Base-by-base conservation (phyloP, 768 basidiomycete genomes). In the Agrocybe chaxingu region DNA sequence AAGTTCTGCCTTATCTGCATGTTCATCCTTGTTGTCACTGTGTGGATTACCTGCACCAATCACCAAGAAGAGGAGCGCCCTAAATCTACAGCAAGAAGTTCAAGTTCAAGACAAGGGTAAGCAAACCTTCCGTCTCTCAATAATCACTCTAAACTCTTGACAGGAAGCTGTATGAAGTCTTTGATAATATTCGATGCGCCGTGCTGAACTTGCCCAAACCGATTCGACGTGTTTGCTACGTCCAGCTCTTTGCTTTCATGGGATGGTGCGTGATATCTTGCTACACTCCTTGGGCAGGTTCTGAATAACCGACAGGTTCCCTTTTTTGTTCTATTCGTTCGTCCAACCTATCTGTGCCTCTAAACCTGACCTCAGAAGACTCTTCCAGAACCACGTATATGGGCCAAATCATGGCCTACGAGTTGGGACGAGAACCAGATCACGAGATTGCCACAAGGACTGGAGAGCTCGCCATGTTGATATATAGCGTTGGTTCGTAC, bases 221-320 rank as follows among this genome's bases (percentile, higher is more conserved):
- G 9, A 85, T 98, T 39, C 82, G 84, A 44, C 80, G 90, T 24
- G 95, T 98, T 8, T 98, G 95, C 65, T 84, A 87, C 61, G 94
- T 97, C 3, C 95, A 98, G 62, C 68, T 98, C 12, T 95, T 92
- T 63, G 94, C 95, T 2, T 98, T 96, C 65, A 96, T 96, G 92
- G 93, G 92, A 57, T 98, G 95, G 91, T 87, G 58, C 29, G 82
- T 70, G 45, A 16, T 24, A 18, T 41, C 37, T 42, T 39, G 18
- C 8, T 29, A 12, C 31, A 42, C 6, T 24, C 33, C 18, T 12
- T 4, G 29, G 5, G 24, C n/a, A 16, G 6, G 35, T 49, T 37
- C 36, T 60, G 9, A 44, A 18, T 42, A 45, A 58, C 16, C 46
- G 37, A 9, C 39, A 88, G 89, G 92, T 98, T 98, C 62, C 95